Base-by-base conservation (phyloP, 2,329 filamentous ascomycete species). In the Volutella citrinella region DNA sequence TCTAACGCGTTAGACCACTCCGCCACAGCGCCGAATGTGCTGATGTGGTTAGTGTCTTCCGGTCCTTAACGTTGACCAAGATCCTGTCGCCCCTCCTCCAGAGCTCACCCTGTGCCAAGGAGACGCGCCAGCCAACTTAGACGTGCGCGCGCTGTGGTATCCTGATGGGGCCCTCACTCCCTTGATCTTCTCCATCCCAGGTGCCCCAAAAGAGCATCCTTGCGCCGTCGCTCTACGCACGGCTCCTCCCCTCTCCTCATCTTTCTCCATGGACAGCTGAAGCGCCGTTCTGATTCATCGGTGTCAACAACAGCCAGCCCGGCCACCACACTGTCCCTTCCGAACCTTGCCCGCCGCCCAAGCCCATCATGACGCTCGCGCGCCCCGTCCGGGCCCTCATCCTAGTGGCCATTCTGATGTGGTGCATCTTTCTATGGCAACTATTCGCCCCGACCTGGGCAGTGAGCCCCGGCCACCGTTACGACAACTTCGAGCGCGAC, bases 291-390 rank as follows among this genome's bases (percentile, higher is more conserved):
- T 15, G 27, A 21, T n/a, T n/a, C n/a, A n/a, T n/a, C n/a, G n/a
- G n/a, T n/a, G n/a, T n/a, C n/a, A n/a, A n/a, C n/a, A n/a, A n/a
- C n/a, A n/a, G n/a, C n/a, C n/a, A n/a, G n/a, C n/a, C n/a, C n/a
- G n/a, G n/a, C n/a, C n/a, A n/a, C n/a, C n/a, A n/a, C n/a, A n/a
- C n/a, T n/a, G n/a, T n/a, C n/a, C n/a, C n/a, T n/a, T n/a, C n/a
- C n/a, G n/a, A n/a, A n/a, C n/a, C n/a, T n/a, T n/a, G n/a, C n/a
- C n/a, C n/a, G n/a, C n/a, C n/a, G n/a, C n/a, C n/a, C n/a, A n/a
- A n/a, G n/a, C n/a, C n/a, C 36, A 76, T 51, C 48, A 95, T 95
- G 89, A 87, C 84, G 55, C 72, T 95, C 59, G 87, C 88, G 57
- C 82, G 83, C 69, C 87, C 88, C 38, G 83, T 95, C 59, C 82